Evolutionary conservation across 768 basidiomycete genomes (phyloP), one percentile per base, ranked within the genome.

Genomic region (Dioszegia aurantiaca): DNA sequence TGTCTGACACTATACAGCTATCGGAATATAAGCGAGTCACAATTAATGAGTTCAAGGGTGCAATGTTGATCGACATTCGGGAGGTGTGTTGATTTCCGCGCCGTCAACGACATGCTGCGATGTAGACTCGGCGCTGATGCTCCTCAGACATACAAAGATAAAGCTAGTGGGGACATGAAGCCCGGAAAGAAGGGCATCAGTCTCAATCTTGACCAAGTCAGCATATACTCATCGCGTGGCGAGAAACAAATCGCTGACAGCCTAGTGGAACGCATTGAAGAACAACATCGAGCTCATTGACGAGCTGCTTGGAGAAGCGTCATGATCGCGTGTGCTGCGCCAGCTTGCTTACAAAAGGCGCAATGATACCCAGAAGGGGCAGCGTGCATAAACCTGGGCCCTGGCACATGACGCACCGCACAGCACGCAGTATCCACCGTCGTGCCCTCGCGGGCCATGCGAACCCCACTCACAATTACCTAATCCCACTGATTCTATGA

Each of bases 151-250:
- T 77, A 75, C 59, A 71, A 68, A 56, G 66, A 71, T 54, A 77
- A 77, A 44, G 46, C 58, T 2, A 55, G 60, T n/a, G 74, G 74
- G 17, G 62, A 71, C 49, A 60, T 70, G 10, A 74, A 72, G 39
- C 74, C 74, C 3, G 76, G 74, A 10, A 55, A 56, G 48, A 74
- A 74, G 41, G 76, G 76, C 1, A 63, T 77, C 40, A 51, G 44
- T 4, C 56, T 77, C 19, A 69, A 59, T 16, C 37, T 53, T 5
- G 74, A 70, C 26, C 76, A 74, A 63, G 72, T 70, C 28, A 31
- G 70, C 26, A 36, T 31, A 23, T 12, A 23, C n/a, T 11, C 4
- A 19, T 46, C 2, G 28, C 4, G n/a, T n/a, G 55, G 28, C 19
- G 4, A 27, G 43, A 6, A 4, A 8, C 19, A 23, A 5, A 39